A percentile compares a stretch with the other conserved stretches of the same genome.
These are phyloP conservation scores for Prunella vulgaris DNA, from an alignment of 257 asterid genomes.

Conservation along the genomic window DNA sequence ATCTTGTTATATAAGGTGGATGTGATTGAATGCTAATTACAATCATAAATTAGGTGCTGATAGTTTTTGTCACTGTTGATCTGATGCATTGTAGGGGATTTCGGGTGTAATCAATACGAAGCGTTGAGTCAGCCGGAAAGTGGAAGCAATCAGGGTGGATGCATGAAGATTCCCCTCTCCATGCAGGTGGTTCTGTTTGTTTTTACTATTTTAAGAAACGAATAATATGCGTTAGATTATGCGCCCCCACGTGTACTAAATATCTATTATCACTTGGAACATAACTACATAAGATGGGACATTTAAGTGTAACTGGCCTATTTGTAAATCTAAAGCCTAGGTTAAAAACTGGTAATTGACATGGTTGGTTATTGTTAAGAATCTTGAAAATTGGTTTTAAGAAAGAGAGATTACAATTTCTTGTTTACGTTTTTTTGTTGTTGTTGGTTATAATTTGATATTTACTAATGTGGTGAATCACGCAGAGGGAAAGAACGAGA, in stretches of 20 bases:
- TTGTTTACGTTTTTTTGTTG: no score
- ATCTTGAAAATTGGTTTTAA: neutral
- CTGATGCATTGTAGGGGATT: conserved; percentile 20
- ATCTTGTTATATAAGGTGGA: neutral
- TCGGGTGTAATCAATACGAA: conserved; percentile 12
- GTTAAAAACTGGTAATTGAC: no score
- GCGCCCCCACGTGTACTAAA: neutral
- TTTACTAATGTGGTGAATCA: neutral
- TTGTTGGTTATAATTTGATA: no score
- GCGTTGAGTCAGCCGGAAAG: conserved; percentile 4
- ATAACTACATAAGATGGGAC: neutral
- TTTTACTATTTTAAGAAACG: neutral
- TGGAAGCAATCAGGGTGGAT: conserved; percentile 15
- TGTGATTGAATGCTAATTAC: no score
- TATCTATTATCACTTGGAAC: no score
- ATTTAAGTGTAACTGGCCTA: no score
- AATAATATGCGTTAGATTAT: neutral
- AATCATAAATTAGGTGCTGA: neutral
- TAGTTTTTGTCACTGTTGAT: neutral
- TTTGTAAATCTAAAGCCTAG: no score
- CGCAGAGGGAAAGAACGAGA: conserved; percentile 81
- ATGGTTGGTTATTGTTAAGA: neutral
- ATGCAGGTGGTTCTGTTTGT: conserved; percentile 44
- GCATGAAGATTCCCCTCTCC: conserved; percentile 43
- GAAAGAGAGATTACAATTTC: no score